Evolutionary conservation across 768 basidiomycete genomes (phyloP), one percentile per base, ranked within the genome.

Genomic region (Tricholoma terreum): DNA sequence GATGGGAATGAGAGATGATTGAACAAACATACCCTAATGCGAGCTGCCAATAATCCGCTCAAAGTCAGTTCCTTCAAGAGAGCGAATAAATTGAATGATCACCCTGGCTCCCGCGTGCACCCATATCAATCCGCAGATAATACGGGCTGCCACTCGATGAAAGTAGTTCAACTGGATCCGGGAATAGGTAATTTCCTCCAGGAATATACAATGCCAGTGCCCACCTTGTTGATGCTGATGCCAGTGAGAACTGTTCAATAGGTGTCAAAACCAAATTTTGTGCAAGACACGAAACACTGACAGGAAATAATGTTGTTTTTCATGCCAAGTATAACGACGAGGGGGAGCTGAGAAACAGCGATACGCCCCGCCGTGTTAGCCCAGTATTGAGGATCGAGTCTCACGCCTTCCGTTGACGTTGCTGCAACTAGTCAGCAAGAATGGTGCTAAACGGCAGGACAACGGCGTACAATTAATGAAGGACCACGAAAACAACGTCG

Each of bases 291-390:
- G n/a, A 11, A 15, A 5, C 12, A 66, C 75, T 22, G 58, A 76
- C 75, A 64, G 3, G 74, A 67, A 27, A 82, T 65, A 31, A 79
- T 59, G 58, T 82, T 82, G 67, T 82, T 81, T 69, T 82, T 82
- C 59, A 80, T 82, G 1, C 83, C 84, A 22, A 88, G 75, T 2
- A 78, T 84, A 14, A 79, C 75, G 63, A 86, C 71, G 17, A 87
- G 71, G 1, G 84, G 80, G 0, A 84, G 67, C 65, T 87, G 84
- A 36, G 72, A 72, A 14, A 73, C 66, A 1, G 77, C 81, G 21
- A 84, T 74, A 27, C 69, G 67, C 0, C 73, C 79, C 1, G 77
- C 72, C 24, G 77, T 71, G 56, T 81, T 76, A 27, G 70, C 72
- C 60, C 68, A 77, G 59, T 77, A 77, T 51, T 71, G 66, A 0